phyloP scores from a whole-genome alignment of 2,329 filamentous ascomycete species.

The Diaporthe citri region DNA sequence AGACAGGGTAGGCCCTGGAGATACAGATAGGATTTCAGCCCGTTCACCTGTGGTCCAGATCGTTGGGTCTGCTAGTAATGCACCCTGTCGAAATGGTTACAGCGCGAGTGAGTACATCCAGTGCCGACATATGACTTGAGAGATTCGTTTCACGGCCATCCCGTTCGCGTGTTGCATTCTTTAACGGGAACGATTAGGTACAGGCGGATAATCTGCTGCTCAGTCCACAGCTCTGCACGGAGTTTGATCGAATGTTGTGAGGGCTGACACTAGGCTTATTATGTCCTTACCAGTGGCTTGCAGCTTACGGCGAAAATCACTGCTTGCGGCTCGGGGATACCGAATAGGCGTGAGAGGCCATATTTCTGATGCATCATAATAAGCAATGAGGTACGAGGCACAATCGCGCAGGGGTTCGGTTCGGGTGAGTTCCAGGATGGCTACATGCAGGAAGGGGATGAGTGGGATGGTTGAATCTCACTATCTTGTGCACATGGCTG shows the following conservation, averaged over 20 bases:
- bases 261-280: background rate
- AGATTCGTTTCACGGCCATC: background rate
- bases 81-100: background rate
- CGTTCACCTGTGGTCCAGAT: background rate
- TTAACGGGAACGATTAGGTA: background rate
- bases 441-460: background rate
- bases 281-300: background rate
- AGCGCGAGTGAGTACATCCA: background rate
- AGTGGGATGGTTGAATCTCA: background rate
- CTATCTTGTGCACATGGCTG: background rate
- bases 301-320: background rate
- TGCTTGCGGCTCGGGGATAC: background rate
- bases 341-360: background rate
- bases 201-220: background rate
- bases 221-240: background rate
- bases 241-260: background rate
- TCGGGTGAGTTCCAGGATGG: background rate
- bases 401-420: background rate
- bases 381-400: background rate
- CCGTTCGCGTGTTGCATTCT: background rate
- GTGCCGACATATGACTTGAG: background rate
- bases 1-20: background rate
- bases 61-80: slow-evolving; percentile 14
- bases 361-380: background rate
- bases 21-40: background rate